A percentile compares a stretch with the other conserved stretches of the same genome.
Conservation (phyloP, 23 red algal genomes). For the Agarophyton chilense region DNA sequence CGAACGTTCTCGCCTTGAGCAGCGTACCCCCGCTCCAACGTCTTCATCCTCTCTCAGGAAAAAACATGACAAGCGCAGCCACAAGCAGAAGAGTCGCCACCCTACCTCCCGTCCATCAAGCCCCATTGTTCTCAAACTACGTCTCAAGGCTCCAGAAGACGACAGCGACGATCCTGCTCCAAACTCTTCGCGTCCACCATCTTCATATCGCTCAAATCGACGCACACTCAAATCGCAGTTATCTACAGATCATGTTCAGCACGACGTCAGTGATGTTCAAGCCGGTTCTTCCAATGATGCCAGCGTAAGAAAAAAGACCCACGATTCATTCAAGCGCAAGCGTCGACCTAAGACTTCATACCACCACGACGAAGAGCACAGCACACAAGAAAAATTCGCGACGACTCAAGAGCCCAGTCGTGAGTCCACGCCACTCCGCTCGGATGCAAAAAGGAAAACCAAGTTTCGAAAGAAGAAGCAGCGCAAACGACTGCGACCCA, state of each 20-base stretch:
- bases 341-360: neutral
- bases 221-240: neutral
- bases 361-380: neutral
- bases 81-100: neutral
- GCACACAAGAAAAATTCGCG: neutral
- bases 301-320: neutral
- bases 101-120: neutral
- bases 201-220: slow-evolving; percentile 1
- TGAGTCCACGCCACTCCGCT: neutral
- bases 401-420: neutral
- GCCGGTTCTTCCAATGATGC: neutral
- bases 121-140: neutral
- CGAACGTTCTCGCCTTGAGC: neutral
- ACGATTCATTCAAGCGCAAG: neutral
- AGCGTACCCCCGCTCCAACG: neutral
- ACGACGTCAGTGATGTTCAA: neutral
- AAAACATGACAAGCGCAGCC: neutral
- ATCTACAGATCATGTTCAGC: neutral
- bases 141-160: neutral
- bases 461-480: neutral
- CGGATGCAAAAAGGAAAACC: neutral
- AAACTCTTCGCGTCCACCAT: neutral
- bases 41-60: neutral
- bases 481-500: neutral
- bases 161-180: neutral